Base-by-base conservation (phyloP, 1,284 basidiomycete genomes). In the Ceratorhiza oryzae-sativae region DNA sequence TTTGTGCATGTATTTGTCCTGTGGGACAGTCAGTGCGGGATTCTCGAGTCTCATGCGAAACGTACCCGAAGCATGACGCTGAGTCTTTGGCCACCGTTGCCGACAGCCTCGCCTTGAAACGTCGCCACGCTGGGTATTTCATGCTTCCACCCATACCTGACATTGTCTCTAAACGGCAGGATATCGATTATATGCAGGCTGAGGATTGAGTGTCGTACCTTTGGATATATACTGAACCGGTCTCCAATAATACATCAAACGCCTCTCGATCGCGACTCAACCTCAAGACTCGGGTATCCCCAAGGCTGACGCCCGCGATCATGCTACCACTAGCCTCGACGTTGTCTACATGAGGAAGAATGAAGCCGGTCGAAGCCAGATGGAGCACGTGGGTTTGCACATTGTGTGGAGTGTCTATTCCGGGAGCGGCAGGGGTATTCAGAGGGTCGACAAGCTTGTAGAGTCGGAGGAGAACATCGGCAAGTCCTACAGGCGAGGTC, bases 281-380 rank as follows among this genome's bases (percentile, higher is more conserved):
- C 62, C 87, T 83, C 73, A 96, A 79, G 27, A 86, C 80, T 71
- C 94, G 83, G 68, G 87, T 82, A 5, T 87, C 85, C 27, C 94
- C 94, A 42, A 96, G 82, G 75, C 89, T 91, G 39, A 93, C 85
- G n/a, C 93, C 94, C 48, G 94, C 81, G 63, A 95, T 95, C 84
- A 91, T 91, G 18, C 85, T 83, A 1, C 94, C 94, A 77, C 91
- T 93, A 6, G 94, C 92, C 67, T 86, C 84, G 30, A 89, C 73
- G 79, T 95, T 95, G 80, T 96, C 94, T n/a, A 94, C 84, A 79
- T 95, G 94, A 6, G 92, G 89, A 63, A 87, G 81, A 65, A 96
- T 95, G 75, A 90, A 85, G 18, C 94, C 94, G 55, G 85, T 78
- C 1, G 92, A 88, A 1, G 91, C 85, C 18, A 96, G 85, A 79